Percentiles rank a stretch among this genome's conserved stretches.
Conservation (phyloP, 129 eudicot genomes). For the Heracleum sosnowskyi region DNA sequence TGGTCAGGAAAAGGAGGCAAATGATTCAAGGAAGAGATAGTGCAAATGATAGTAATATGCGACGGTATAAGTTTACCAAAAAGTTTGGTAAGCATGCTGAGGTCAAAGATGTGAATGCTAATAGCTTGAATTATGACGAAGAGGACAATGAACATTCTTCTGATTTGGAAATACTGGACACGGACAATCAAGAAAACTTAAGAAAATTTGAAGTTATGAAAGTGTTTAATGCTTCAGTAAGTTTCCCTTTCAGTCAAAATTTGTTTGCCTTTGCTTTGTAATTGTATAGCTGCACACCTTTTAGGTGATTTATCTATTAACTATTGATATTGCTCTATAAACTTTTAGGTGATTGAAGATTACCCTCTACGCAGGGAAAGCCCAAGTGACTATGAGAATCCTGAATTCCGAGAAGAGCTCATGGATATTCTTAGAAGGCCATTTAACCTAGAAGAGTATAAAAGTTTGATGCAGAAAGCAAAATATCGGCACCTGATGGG, state of each 20-base stretch:
- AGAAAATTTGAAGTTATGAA: not conserved
- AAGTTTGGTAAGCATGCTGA: not conserved
- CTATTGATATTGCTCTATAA: not conserved
- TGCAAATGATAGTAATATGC: not conserved
- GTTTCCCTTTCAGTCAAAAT: not conserved
- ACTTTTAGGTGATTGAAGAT: not conserved
- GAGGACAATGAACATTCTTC: slow-evolving; percentile 6
- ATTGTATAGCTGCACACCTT: not conserved
- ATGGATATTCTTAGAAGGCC: slow-evolving; percentile 9
- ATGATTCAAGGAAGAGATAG: not conserved
- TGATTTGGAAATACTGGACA: slow-evolving; percentile 7
- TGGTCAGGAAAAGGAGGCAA: not conserved
- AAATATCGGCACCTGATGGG: not conserved
- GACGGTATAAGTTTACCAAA: not conserved
- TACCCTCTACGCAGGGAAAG: not conserved
- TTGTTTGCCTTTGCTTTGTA: not conserved
- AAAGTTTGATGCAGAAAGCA: not conserved
- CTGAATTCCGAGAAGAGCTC: not conserved
- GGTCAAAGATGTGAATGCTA: not conserved
- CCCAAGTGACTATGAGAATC: not conserved
- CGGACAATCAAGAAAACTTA: not conserved
- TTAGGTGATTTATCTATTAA: not conserved
- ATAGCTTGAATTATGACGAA: not conserved
- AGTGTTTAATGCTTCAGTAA: slow-evolving; percentile 1
- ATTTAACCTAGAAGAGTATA: slow-evolving; percentile 2